Evolutionary conservation across 164 flowering plant genomes (phyloP), one percentile per base, ranked within the genome.

Genomic region (Brasenia schreberi): DNA sequence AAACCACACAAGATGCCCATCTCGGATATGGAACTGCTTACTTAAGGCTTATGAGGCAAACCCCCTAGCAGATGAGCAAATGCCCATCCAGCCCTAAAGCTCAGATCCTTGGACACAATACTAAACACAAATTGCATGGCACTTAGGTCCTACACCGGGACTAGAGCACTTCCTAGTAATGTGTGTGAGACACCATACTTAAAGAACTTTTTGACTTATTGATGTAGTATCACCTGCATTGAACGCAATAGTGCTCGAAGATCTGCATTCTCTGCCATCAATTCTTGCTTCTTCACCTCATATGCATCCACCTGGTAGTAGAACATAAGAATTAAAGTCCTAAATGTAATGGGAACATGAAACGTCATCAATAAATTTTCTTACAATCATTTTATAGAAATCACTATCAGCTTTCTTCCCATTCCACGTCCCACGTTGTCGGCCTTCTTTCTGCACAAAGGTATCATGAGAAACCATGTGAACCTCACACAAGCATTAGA

Each of bases 391-490:
- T 70, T 92, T 95, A 67, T 81, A 88, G 74, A 92, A 92, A 75
- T 95, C 99, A 72, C 77, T 87, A 70, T 92, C 99, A 68, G 97
- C 77, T 77, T 95, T 95, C 84, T 92, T 95, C 61, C 92, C 97
- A 77, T 84, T 92, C 99, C 99, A 94, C 45, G 96, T 92, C 61
- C 99, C 99, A 74, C 99, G 96, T 65, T 92, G 99, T 18, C 99
- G 83, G 62, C 99, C 99, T 86, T 94, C 99, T 87, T 94, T 94
- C 99, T 94, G 85, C 77, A 67, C 5, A 43, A 19, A 78, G 4
- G 65, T 5, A 53, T 59, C 63, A 73, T 12, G 5, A 12, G 67
- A 73, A 19, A 66, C 64, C 17, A 52, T 73, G 59, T 23, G 14
- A 45, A 45, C 11, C 53, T 45, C 14, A 45, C 5, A 45, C 53